Percentiles rank a stretch among this genome's conserved stretches.
These are phyloP conservation scores for Vicia villosa DNA, from an alignment of 306 rosid genomes.

Conservation along the genomic window DNA sequence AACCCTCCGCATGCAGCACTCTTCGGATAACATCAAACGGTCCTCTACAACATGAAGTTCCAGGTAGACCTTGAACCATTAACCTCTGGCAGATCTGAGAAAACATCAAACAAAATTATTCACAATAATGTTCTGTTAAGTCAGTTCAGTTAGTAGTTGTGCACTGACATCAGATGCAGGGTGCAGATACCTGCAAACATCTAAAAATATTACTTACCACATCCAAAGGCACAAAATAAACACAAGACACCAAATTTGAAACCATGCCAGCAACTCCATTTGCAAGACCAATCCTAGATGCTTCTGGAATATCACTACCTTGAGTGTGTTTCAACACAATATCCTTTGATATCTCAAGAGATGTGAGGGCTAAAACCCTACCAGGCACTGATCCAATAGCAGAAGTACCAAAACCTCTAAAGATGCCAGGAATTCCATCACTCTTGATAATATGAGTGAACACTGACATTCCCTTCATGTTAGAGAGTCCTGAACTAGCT, in stretches of 20 bases:
- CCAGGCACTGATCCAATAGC: slow-evolving; percentile 88
- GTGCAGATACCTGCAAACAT: too few species aligned
- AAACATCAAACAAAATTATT: background rate
- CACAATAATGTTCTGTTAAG: background rate
- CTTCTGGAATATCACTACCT: slow-evolving; percentile 53
- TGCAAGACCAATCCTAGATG: slow-evolving; percentile 69
- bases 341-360: slow-evolving; percentile 80
- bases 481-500: slow-evolving; percentile 53
- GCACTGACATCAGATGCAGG: too few species aligned
- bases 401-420: slow-evolving; percentile 83
- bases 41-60: slow-evolving; percentile 61
- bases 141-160: too few species aligned
- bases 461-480: slow-evolving; percentile 55
- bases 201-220: slow-evolving; percentile 54
- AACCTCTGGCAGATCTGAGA: slow-evolving; percentile 78
- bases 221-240: slow-evolving; percentile 81
- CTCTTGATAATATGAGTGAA: slow-evolving; percentile 56
- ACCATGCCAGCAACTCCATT: slow-evolving; percentile 80
- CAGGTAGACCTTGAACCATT: slow-evolving; percentile 92
- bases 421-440: slow-evolving; percentile 76
- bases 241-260: slow-evolving; percentile 72
- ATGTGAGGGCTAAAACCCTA: slow-evolving; percentile 71
- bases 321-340: slow-evolving; percentile 60
- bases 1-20: slow-evolving; percentile 67
- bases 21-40: slow-evolving; percentile 60